phyloP scores from a whole-genome alignment of 306 rosid species.

The Myrica gale region DNA sequence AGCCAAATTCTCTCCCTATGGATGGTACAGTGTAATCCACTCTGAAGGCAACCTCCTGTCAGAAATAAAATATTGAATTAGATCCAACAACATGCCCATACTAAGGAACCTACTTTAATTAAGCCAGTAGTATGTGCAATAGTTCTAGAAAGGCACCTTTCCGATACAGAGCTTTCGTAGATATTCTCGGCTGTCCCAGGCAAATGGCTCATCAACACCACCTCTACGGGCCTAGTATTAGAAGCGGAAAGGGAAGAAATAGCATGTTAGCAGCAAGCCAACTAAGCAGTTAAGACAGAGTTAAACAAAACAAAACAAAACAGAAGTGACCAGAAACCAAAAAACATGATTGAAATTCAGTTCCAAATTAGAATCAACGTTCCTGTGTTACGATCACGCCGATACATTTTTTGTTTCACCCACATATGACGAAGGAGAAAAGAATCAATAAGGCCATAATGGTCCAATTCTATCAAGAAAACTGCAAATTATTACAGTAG shows the following conservation, averaged over 20 bases:
- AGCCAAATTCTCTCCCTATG: conserved; percentile 83
- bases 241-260: conserved; percentile 2
- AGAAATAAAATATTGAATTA: conserved; percentile 15
- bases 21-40: conserved; percentile 84
- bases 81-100: conserved; percentile 10
- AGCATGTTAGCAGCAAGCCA: background rate
- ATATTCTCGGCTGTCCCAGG: conserved; percentile 95
- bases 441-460: background rate
- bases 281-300: background rate
- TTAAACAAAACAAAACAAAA: background rate
- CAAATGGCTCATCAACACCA: conserved; percentile 86
- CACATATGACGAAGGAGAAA: background rate
- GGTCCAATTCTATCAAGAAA: background rate
- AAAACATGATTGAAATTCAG: background rate
- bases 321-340: background rate
- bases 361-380: background rate
- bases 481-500: background rate
- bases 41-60: conserved; percentile 80
- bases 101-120: conserved; percentile 6
- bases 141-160: conserved; percentile 48
- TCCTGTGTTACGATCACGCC: no score
- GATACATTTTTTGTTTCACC: no score
- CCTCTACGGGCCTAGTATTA: conserved; percentile 76
- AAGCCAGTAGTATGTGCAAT: conserved; percentile 7
- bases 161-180: conserved; percentile 85